A percentile compares a stretch with the other conserved stretches of the same genome.
phyloP scores from a whole-genome alignment of 1,284 basidiomycete species.

The Cryptococcus sp. region DNA sequence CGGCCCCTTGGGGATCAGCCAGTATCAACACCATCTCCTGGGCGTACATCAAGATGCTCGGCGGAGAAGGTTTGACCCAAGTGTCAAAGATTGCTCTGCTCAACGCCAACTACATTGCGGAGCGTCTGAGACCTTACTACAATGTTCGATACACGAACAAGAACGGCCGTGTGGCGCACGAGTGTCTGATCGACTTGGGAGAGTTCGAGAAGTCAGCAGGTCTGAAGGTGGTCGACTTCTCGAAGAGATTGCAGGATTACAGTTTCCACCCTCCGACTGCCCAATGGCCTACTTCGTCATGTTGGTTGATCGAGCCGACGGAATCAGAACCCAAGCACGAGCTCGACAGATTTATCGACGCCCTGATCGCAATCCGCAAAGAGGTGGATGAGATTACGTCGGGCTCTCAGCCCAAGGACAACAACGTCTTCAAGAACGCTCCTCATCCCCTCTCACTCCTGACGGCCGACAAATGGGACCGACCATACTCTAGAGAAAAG shows the following conservation, averaged over 20 bases:
- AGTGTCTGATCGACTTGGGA: conserved; percentile 89
- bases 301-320: conserved; percentile 81
- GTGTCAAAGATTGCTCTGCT: conserved; percentile 85
- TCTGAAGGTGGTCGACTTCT: conserved; percentile 91
- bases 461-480: conserved; percentile 77
- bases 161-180: conserved; percentile 90
- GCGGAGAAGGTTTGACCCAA: conserved; percentile 80
- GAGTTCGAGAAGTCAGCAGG: conserved; percentile 89
- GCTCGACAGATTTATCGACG: conserved; percentile 90
- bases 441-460: conserved; percentile 85
- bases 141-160: conserved; percentile 85
- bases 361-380: conserved; percentile 91
- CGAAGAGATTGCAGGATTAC: conserved; percentile 74
- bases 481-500: conserved; percentile 80
- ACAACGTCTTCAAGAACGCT: conserved; percentile 90
- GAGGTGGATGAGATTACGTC: conserved; percentile 86
- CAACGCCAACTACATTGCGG: conserved; percentile 96
- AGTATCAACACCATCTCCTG: conserved; percentile 96
- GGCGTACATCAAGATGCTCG: conserved; percentile 98
- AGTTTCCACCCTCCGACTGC: conserved; percentile 52
- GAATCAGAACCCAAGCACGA: conserved; percentile 90
- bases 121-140: conserved; percentile 81
- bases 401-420: conserved; percentile 80
- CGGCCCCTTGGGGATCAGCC: conserved; percentile 90
- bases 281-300: conserved; percentile 86